phyloP scores from a whole-genome alignment of 2,329 filamentous ascomycete species.

The Lachnellula subtilissima region DNA sequence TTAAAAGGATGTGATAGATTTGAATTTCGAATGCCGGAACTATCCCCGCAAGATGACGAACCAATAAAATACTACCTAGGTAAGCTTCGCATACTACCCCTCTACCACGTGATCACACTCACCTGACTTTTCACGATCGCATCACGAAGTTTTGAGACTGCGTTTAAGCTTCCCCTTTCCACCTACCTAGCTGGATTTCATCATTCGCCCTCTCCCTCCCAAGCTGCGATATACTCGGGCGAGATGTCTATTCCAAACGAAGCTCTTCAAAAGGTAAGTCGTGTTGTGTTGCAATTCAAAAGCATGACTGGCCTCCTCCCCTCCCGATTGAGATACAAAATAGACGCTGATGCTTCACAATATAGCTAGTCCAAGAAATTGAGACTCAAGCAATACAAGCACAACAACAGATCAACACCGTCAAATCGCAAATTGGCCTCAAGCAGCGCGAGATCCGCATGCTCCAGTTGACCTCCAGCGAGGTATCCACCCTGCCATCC shows the following conservation, averaged over 20 bases:
- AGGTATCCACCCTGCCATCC: slow-evolving; percentile 70
- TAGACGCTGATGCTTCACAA: slow-evolving; percentile 3
- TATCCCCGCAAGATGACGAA: too few relatives aligned
- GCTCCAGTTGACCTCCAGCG: slow-evolving; percentile 78
- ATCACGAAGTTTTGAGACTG: not conserved
- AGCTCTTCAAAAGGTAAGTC: slow-evolving; percentile 78
- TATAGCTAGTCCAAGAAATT: slow-evolving; percentile 87
- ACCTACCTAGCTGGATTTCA: not conserved
- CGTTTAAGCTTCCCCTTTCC: not conserved
- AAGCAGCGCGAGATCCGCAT: slow-evolving; percentile 89
- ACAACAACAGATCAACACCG: slow-evolving; percentile 86
- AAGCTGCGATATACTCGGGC: slow-evolving; percentile 6
- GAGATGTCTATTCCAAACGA: slow-evolving; percentile 92
- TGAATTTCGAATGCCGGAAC: too few relatives aligned
- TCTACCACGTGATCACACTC: slow-evolving; percentile 4
- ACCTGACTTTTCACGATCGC: not conserved
- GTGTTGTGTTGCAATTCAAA: too few relatives aligned
- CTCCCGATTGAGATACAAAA: not conserved
- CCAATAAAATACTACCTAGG: too few relatives aligned
- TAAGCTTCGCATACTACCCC: not conserved
- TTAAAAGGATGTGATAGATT: too few relatives aligned
- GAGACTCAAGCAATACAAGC: slow-evolving; percentile 82
- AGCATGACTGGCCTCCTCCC: not conserved
- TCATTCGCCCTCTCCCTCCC: not conserved
- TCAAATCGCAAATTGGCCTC: slow-evolving; percentile 74